Evolutionary conservation across 169 alveolate genomes (phyloP).

Genomic region (Eimeria nieschulzi): DNA sequence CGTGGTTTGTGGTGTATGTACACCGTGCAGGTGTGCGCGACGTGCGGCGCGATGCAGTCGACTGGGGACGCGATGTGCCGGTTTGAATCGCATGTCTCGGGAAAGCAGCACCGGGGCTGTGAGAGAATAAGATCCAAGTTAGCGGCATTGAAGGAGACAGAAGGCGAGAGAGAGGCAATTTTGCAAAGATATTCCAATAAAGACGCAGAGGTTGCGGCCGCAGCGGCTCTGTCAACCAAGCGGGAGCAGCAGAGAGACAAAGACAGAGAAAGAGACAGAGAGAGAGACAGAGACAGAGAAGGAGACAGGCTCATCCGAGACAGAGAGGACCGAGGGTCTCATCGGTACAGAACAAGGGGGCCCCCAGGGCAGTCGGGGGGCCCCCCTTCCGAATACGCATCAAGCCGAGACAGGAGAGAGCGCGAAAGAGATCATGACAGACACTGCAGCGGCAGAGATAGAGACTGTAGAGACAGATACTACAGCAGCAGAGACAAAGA

Average conservation of each 20-base stretch:
- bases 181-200: conserved; percentile 1
- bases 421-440: not conserved
- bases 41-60: conserved; percentile 84
- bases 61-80: conserved; percentile 79
- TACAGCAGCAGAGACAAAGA: conserved; percentile 32
- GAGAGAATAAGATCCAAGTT: conserved; percentile 53
- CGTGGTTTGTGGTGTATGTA: conserved; percentile 16
- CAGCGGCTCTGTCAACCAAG: not conserved
- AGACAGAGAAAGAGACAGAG: conserved; percentile 19
- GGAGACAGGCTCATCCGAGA: conserved; percentile 15
- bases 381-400: not conserved
- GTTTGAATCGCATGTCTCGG: conserved; percentile 80
- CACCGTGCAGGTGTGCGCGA: conserved; percentile 79
- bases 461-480: conserved; percentile 30
- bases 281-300: conserved; percentile 12
- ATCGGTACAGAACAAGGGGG: not conserved
- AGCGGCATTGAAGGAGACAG: conserved; percentile 65
- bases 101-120: conserved; percentile 83
- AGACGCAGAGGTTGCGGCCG: conserved; percentile 39
- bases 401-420: conserved; percentile 21
- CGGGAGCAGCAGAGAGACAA: conserved; percentile 7
- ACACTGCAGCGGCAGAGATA: not conserved
- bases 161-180: conserved; percentile 12
- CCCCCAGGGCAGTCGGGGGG: conserved; percentile 11
- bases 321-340: not conserved